Conservation (phyloP, 768 basidiomycete genomes). For the Mycena rebaudengoi region DNA sequence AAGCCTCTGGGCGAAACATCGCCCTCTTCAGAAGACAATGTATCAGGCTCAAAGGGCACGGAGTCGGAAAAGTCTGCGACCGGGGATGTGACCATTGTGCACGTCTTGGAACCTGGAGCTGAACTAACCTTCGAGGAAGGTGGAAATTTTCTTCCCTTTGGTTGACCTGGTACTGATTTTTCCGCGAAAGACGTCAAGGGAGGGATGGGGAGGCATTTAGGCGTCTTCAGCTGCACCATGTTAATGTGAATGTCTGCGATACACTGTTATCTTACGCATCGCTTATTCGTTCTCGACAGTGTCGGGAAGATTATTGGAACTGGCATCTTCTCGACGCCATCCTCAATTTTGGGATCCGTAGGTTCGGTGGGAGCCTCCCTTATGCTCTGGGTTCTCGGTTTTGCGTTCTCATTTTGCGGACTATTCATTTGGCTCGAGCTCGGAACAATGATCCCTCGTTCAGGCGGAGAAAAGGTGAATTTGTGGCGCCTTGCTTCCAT, state of each 20-base stretch:
- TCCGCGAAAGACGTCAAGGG: slow-evolving; percentile 52
- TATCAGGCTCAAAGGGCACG: slow-evolving; percentile 1
- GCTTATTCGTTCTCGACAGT: slow-evolving; percentile 27
- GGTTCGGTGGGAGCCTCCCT: slow-evolving; percentile 67
- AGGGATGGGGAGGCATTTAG: slow-evolving; percentile 66
- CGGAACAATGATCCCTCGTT: slow-evolving; percentile 70
- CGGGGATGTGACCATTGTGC: slow-evolving; percentile 5
- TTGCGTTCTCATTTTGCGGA: slow-evolving; percentile 64
- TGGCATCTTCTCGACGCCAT: slow-evolving; percentile 72
- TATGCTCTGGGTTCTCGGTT: slow-evolving; percentile 72
- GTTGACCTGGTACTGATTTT: neutral
- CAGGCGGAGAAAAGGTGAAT: slow-evolving; percentile 73
- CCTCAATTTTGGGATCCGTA: slow-evolving; percentile 63
- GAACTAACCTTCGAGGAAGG: slow-evolving; percentile 60
- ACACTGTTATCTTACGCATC: neutral
- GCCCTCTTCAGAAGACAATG: no score
- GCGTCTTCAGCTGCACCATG: slow-evolving; percentile 64
- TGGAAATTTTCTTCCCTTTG: slow-evolving; percentile 16
- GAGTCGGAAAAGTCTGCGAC: slow-evolving; percentile 1
- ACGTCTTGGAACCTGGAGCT: neutral
- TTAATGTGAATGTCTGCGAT: slow-evolving; percentile 47
- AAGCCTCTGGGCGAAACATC: no score
- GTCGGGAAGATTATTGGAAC: slow-evolving; percentile 69
- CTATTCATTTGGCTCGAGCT: slow-evolving; percentile 71
- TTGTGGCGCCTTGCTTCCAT: no score